Percentiles rank a stretch among this genome's conserved stretches.
These are phyloP conservation scores for Uromyces viciae-fabae DNA, from an alignment of 1,284 basidiomycete species.

Conservation along the genomic window DNA sequence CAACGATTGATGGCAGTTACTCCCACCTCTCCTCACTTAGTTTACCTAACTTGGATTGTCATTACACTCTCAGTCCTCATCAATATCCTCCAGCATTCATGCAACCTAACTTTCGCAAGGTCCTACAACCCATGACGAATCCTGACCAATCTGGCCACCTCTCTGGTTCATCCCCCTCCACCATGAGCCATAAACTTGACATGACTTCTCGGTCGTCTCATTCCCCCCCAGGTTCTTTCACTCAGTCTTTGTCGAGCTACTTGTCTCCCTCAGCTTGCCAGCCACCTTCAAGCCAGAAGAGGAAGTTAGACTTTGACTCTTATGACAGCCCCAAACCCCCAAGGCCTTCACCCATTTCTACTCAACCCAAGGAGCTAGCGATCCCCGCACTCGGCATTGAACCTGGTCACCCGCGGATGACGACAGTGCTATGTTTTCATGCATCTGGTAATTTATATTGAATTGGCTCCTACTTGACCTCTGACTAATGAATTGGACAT, in stretches of 20 bases:
- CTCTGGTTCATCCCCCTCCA: background rate
- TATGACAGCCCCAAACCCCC: background rate
- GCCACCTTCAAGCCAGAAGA: background rate
- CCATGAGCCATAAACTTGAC: background rate
- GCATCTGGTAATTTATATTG: constrained; percentile 29
- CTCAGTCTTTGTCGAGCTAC: constrained; percentile 5
- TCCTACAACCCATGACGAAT: background rate
- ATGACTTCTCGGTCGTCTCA: background rate
- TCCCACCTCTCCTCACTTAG: constrained; percentile 15
- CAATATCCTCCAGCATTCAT: too few species aligned
- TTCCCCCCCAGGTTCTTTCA: constrained; percentile 4
- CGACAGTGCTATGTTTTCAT: constrained; percentile 38
- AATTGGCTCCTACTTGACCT: background rate
- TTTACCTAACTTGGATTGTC: constrained; percentile 24
- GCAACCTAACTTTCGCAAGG: too few species aligned
- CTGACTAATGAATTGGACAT: background rate
- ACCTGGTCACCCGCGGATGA: constrained; percentile 35
- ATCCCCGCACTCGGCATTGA: constrained; percentile 18
- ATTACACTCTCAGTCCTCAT: background rate
- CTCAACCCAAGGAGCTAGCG: background rate
- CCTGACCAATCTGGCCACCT: background rate
- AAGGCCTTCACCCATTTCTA: background rate
- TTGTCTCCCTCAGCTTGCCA: background rate
- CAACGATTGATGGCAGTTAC: background rate
- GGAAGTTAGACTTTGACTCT: constrained; percentile 9